Evolutionary conservation across 768 basidiomycete species (phyloP).

Genomic region (Trametes elegans): DNA sequence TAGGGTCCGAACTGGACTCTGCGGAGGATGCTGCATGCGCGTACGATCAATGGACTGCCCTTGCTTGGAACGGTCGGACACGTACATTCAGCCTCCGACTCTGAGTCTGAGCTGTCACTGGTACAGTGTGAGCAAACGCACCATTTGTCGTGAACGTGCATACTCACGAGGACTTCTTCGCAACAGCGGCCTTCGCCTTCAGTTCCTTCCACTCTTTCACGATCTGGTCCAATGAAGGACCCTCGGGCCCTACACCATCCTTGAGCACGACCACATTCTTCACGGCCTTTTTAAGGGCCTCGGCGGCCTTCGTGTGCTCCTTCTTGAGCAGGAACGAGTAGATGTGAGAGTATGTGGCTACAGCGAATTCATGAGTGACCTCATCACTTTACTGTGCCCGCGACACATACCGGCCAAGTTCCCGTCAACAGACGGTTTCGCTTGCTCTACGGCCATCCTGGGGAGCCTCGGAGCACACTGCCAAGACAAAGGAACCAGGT

Average conservation of each 20-base stretch:
- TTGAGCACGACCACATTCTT: constrained; percentile 59
- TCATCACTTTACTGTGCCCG: too few relatives aligned
- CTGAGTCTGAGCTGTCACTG: constrained; percentile 11
- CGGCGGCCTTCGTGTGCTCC: constrained; percentile 67
- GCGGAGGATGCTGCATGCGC: constrained; percentile 25
- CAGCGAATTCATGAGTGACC: background rate
- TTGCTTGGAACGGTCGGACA: too few relatives aligned
- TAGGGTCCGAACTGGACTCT: constrained; percentile 28
- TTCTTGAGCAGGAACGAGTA: constrained; percentile 69
- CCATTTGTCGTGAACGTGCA: background rate
- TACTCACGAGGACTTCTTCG: constrained; percentile 28
- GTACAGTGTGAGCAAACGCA: background rate
- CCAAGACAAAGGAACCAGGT: background rate
- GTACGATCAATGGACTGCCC: too few relatives aligned
- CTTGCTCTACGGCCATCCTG: constrained; percentile 8
- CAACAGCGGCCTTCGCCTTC: constrained; percentile 12
- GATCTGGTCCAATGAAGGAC: constrained; percentile 62
- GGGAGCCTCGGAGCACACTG: too few relatives aligned
- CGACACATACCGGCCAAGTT: constrained; percentile 14
- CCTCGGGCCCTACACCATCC: constrained; percentile 46
- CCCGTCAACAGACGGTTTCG: constrained; percentile 9
- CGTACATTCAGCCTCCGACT: constrained; percentile 22
- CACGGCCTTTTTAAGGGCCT: constrained; percentile 71
- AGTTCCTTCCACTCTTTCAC: constrained; percentile 60
- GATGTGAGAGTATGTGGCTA: constrained; percentile 76